These are phyloP conservation scores for Xerocomellus chrysenteron DNA, from an alignment of 768 basidiomycete species.

Conservation along the genomic window DNA sequence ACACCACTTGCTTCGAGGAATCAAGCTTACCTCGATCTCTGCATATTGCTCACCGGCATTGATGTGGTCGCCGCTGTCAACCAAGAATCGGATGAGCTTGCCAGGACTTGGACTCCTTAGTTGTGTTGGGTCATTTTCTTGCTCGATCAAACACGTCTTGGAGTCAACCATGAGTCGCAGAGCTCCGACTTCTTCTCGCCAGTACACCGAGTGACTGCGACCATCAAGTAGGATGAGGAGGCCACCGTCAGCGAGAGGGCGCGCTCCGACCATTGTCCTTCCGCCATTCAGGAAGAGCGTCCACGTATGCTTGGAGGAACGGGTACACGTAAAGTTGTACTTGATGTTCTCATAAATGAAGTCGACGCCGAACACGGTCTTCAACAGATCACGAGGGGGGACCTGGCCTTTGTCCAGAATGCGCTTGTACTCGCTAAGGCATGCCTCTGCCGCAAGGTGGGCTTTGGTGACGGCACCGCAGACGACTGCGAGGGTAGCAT, in stretches of 20 bases:
- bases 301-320: slow-evolving; percentile 87
- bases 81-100: slow-evolving; percentile 90
- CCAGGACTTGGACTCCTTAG: slow-evolving; percentile 94
- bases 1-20: background rate
- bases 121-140: slow-evolving; percentile 99
- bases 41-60: slow-evolving; percentile 96
- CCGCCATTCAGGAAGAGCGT: slow-evolving; percentile 96
- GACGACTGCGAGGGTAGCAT: slow-evolving; percentile 87
- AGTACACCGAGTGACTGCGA: slow-evolving; percentile 95
- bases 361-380: slow-evolving; percentile 94
- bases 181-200: slow-evolving; percentile 97
- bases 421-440: slow-evolving; percentile 90
- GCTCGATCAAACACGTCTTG: slow-evolving; percentile 97
- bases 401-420: slow-evolving; percentile 98
- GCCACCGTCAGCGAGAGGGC: slow-evolving; percentile 93
- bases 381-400: slow-evolving; percentile 89
- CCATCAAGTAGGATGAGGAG: slow-evolving; percentile 89
- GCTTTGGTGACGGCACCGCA: slow-evolving; percentile 97
- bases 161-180: slow-evolving; percentile 91
- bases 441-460: slow-evolving; percentile 83
- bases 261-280: slow-evolving; percentile 86
- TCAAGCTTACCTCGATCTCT: slow-evolving; percentile 81
- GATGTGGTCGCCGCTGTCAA: slow-evolving; percentile 97
- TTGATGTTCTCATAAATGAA: slow-evolving; percentile 97
- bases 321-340: slow-evolving; percentile 93